Conservation (phyloP, 169 alveolate species). For the Toxoplasma gondii region DNA sequence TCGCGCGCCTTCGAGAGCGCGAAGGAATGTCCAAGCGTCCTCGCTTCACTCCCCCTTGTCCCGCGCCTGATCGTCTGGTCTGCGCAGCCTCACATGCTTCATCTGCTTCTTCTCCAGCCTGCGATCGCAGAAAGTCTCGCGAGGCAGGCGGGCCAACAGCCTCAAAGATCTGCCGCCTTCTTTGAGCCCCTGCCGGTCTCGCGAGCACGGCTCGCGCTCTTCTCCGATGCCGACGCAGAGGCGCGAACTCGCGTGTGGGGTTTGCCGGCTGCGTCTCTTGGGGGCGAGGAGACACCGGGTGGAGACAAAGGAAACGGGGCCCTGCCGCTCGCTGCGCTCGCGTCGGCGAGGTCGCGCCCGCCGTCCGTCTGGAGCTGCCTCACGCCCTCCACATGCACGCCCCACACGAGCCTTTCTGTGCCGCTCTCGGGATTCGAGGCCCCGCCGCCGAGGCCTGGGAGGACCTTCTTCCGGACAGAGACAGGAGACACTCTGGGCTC, state of each 20-base stretch:
- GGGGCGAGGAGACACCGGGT: not conserved
- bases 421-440: not conserved
- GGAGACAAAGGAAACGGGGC: not conserved
- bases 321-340: not conserved
- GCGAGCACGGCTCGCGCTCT: too few species aligned
- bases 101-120: slow-evolving; percentile 35
- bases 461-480: not conserved
- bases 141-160: not conserved
- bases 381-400: slow-evolving; percentile 29
- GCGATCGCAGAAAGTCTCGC: not conserved
- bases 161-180: not conserved
- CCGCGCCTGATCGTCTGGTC: slow-evolving; percentile 41
- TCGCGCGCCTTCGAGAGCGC: not conserved
- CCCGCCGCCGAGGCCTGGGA: not conserved
- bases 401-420: not conserved
- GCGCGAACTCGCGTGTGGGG: too few species aligned
- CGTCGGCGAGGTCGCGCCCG: not conserved
- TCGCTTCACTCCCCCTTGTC: slow-evolving; percentile 10
- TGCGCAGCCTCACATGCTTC: slow-evolving; percentile 49
- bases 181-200: not conserved
- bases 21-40: not conserved
- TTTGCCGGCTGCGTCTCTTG: too few species aligned
- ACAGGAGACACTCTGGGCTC: not conserved
- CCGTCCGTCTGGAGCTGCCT: not conserved
- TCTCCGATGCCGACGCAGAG: too few species aligned